Conservation (phyloP, 1,284 basidiomycete species). For the Chalciporus sp. region DNA sequence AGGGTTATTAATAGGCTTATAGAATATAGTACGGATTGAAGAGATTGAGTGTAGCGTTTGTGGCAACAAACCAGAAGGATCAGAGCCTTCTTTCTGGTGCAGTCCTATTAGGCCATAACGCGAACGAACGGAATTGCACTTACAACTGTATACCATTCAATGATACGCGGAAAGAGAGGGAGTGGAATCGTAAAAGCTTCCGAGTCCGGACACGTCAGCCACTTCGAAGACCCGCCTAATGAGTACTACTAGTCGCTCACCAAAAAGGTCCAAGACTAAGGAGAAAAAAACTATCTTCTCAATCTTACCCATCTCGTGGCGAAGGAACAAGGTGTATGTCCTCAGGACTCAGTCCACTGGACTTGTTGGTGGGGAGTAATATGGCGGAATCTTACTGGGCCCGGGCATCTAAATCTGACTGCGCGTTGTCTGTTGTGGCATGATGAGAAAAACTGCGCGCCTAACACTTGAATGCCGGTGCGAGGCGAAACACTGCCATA, state of each 20-base stretch:
- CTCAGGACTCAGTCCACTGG: background rate
- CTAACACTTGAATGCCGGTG: too few species aligned
- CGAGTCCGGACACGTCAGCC: slow-evolving; percentile 19
- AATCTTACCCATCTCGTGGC: slow-evolving; percentile 58
- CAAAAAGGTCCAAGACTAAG: slow-evolving; percentile 83
- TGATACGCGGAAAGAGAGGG: slow-evolving; percentile 85
- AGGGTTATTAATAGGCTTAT: slow-evolving; percentile 60
- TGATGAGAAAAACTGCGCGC: background rate
- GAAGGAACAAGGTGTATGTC: background rate
- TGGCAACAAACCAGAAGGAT: slow-evolving; percentile 70
- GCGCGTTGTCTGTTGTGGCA: background rate
- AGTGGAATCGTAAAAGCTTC: slow-evolving; percentile 92
- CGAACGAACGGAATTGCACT: slow-evolving; percentile 22
- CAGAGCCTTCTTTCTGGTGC: slow-evolving; percentile 65
- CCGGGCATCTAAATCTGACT: background rate
- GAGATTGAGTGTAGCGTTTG: slow-evolving; percentile 68
- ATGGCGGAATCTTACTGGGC: background rate
- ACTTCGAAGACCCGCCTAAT: background rate
- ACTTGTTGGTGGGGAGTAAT: background rate
- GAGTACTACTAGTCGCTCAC: slow-evolving; percentile 46
- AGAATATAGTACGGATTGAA: slow-evolving; percentile 61
- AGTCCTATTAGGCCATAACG: background rate
- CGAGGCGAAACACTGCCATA: too few species aligned
- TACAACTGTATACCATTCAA: slow-evolving; percentile 86
- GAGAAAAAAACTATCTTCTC: slow-evolving; percentile 82